Evolutionary conservation across 768 basidiomycete species (phyloP), one percentile per base, ranked within the genome.

Genomic region (Suillus discolor): DNA sequence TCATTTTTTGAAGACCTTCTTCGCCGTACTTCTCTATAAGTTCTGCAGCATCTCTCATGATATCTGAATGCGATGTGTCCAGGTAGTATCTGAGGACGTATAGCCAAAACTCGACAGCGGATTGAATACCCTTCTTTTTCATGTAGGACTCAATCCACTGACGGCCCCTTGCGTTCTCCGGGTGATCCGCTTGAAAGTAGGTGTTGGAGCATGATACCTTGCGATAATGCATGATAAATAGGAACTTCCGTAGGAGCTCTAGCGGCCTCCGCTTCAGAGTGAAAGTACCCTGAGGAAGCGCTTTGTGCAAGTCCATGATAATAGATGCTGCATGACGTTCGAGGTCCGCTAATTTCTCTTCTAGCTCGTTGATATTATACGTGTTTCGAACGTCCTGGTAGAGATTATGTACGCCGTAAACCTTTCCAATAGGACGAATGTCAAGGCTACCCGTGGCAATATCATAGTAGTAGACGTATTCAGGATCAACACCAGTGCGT

Each of bases 241-340:
- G 20, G 44, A 45, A 45, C 44, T 45, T 45, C 4, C 44, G 44
- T 8, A 45, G 20, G 44, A 45, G 44, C 9, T 45, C 44, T 45
- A 45, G 44, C 9, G 44, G 11, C 44, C 44, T 45, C 20, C 44
- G 44, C 4, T 45, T 45, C 20, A 45, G 18, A 45, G 44, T 45
- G 9, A 45, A 45, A 20, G 44, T 20, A n/a, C 44, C 44, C 44
- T 45, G 8, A n/a, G 44, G 44, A 45, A 45, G 20, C 44, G 44
- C 44, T 20, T 45, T 11, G 11, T 45, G 44, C 44, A 45, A n/a
- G 20, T 45, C 20, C 4, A 6, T 63, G n/a, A 79, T 74, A 25
- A 77, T 62, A 4, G 12, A 6, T 0, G 74, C 71, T 2, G 79
- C 74, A 2, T 72, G 65, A 8, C 65, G n/a, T 64, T 81, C 80